phyloP scores from a whole-genome alignment of 352 stramenopile species.

The Blastocystis sp. region DNA sequence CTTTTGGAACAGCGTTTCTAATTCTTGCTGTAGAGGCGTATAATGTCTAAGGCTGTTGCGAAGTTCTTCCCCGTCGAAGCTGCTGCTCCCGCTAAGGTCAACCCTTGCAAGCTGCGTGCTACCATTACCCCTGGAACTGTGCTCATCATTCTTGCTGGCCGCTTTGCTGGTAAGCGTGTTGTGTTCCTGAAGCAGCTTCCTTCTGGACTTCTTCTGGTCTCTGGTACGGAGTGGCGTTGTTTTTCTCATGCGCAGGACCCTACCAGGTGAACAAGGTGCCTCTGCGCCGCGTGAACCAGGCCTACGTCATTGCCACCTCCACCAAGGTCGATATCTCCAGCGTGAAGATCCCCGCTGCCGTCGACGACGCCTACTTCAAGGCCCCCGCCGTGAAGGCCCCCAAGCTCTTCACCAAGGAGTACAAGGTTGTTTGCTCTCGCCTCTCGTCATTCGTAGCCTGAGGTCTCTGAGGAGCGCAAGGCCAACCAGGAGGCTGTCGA shows the following conservation, averaged over 20 bases:
- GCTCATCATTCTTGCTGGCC: constrained; percentile 92
- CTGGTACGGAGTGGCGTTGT: constrained; percentile 73
- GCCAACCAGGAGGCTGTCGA: constrained; percentile 97
- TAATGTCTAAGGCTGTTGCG: constrained; percentile 66
- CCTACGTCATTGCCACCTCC: constrained; percentile 96
- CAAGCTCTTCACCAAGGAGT: constrained; percentile 85
- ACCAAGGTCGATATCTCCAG: constrained; percentile 90
- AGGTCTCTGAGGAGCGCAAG: constrained; percentile 93
- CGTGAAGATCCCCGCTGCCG: constrained; percentile 84
- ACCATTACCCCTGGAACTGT: constrained; percentile 93
- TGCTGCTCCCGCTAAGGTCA: constrained; percentile 37
- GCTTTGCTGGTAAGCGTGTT: constrained; percentile 94
- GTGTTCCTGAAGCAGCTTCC: constrained; percentile 81
- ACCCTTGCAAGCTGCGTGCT: constrained; percentile 81
- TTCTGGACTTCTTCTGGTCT: constrained; percentile 72
- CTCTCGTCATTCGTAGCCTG: constrained; percentile 88
- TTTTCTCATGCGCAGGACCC: constrained; percentile 79
- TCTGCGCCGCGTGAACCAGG: constrained; percentile 93
- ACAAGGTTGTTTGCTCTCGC: constrained; percentile 77
- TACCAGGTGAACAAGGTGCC: constrained; percentile 98
- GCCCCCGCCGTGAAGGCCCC: constrained; percentile 80
- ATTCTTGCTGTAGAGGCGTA: constrained; percentile 18
- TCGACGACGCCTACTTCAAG: constrained; percentile 93
- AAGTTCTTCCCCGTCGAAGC: constrained; percentile 60
- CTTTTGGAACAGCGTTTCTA: background rate